Base-by-base conservation (phyloP, 495 filamentous ascomycete genomes). In the Umbilicaria muhlenbergii region DNA sequence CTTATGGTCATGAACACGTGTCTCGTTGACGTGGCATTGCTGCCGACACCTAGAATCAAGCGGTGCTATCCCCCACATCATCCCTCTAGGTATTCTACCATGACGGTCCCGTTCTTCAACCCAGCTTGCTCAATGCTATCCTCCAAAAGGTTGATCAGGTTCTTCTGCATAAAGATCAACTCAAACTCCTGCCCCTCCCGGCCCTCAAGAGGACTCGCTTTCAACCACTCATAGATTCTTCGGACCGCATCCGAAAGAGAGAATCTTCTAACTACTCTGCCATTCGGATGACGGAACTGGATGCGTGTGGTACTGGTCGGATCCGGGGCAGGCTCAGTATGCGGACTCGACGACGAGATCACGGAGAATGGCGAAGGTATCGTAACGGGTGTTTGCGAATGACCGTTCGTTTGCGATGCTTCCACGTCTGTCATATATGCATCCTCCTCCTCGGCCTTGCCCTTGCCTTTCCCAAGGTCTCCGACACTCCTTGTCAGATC, bases 221-320 rank as follows among this genome's bases (percentile, higher is more conserved):
- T 96, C 34, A 98, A 73, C 86, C 89, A 98, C 64, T 98, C 91
- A 56, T 89, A 98, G 32, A 98, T 75, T 11, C 85, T 72, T 37
- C 73, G 64, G 5, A 98, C 86, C 0, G 72, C 71, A 38, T 98
- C 91, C n/a, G 74, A 58, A n/a, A 86, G 56, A 7, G 68, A 57
- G 62, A 98, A 98, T 12, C 81, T 71, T 14, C 88, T 78, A 33
- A 98, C 85, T 14, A 88, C 68, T 18, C 86, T 74, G 10, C 85
- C 86, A 34, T 73, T 77, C 0, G 86, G 74, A 50, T 91, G 79
- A 44, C 83, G 72, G 58, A 98, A 89, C 54, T 96, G 91, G 47
- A 98, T 86, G 21, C 92, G 75, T 11, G 91, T 95, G 8, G 78
- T 82, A 4, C 74, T 74, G 11, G 74, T 65, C 0, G 79, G 75